Evolutionary conservation across 2,329 filamentous ascomycete species (phyloP).

Genomic region (Claviceps sp.): DNA sequence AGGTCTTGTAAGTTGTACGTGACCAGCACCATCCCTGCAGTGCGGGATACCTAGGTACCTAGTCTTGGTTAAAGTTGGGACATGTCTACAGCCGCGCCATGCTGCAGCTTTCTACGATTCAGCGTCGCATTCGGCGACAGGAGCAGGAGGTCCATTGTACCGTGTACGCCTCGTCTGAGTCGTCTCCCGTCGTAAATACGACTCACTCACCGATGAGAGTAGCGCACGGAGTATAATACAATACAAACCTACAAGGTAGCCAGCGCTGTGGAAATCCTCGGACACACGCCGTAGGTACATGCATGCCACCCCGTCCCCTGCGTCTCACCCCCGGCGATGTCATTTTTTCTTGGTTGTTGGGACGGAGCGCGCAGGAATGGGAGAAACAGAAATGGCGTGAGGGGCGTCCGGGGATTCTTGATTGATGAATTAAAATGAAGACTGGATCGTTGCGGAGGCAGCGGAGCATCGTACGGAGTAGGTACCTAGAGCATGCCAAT

Average conservation of each 20-base stretch:
- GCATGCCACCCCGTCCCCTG: no score
- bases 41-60: no score
- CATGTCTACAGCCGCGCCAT: no score
- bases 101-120: no score
- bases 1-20: no score
- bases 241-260: no score
- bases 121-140: background rate
- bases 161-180: background rate
- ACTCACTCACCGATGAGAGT: background rate
- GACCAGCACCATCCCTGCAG: no score
- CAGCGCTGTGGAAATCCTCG: background rate
- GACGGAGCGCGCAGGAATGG: background rate
- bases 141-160: background rate
- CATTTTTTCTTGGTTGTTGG: background rate
- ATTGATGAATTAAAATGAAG: background rate
- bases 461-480: no score
- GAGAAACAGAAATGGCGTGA: background rate
- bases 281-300: background rate
- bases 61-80: no score
- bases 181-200: slow-evolving; percentile 1
- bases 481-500: no score
- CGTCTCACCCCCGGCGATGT: no score
- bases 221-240: no score
- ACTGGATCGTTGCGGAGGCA: background rate
- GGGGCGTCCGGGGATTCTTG: background rate